phyloP scores from a whole-genome alignment of 2,329 filamentous ascomycete genomes.

The Epichloe sp. region DNA sequence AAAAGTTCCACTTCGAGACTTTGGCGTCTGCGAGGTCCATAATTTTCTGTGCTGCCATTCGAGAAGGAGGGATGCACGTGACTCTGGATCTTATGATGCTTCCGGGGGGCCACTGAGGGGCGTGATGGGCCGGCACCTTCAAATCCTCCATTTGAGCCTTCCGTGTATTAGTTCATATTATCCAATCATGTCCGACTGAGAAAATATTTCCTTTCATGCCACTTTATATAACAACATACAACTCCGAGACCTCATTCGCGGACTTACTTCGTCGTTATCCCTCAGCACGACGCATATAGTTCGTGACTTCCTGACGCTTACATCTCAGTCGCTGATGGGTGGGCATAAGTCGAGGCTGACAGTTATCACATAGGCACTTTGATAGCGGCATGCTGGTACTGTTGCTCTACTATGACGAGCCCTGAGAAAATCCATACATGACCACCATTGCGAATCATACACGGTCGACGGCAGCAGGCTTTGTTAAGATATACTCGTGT shows the following conservation, averaged over 20 bases:
- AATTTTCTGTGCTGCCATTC: slow-evolving; percentile 5
- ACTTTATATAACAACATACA: background rate
- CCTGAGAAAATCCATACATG: background rate
- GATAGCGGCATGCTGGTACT: background rate
- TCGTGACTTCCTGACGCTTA: slow-evolving; percentile 9
- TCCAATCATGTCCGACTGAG: slow-evolving; percentile 7
- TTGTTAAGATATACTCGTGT: background rate
- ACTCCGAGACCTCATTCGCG: background rate
- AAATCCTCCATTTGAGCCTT: slow-evolving; percentile 13
- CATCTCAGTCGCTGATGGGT: slow-evolving; percentile 3
- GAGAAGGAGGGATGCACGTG: slow-evolving; percentile 10
- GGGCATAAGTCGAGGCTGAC: slow-evolving; percentile 6
- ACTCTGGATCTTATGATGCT: slow-evolving; percentile 9
- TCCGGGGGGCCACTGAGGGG: slow-evolving; percentile 11
- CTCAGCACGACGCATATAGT: slow-evolving; percentile 3
- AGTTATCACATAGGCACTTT: background rate
- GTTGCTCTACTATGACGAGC: background rate
- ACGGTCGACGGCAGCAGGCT: slow-evolving; percentile 3
- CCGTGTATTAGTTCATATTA: slow-evolving; percentile 9
- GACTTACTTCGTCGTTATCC: background rate
- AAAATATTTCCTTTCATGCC: background rate
- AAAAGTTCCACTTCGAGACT: slow-evolving; percentile 2
- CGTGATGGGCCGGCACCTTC: slow-evolving; percentile 12
- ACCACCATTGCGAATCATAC: slow-evolving; percentile 2
- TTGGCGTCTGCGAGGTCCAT: slow-evolving; percentile 9